Evolutionary conservation across 495 filamentous ascomycete species (phyloP), one percentile per base, ranked within the genome.

Genomic region (Poronia punctata): DNA sequence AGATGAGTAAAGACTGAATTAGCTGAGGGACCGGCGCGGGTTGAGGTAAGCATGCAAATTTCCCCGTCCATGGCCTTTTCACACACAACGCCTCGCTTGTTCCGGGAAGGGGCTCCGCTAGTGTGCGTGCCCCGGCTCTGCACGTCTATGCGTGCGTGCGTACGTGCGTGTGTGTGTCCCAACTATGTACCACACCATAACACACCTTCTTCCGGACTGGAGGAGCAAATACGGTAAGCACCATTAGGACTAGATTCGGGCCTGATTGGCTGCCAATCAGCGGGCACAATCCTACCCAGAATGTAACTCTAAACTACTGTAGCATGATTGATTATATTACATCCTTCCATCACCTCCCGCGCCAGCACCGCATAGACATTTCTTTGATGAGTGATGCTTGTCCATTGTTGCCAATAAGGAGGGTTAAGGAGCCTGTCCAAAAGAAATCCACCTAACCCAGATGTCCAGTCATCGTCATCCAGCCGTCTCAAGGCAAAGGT

Each of bases 41-140:
- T n/a, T n/a, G n/a, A n/a, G n/a, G n/a, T n/a, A n/a, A n/a, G n/a
- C n/a, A n/a, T n/a, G 23, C 17, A 10, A 20, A 25, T 35, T 6
- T 40, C 5, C 10, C 7, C 19, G 14, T 20, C 12, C 26, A 8
- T 17, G 7, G 4, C n/a, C 18, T 12, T 14, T 18, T 35, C 18
- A 29, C 14, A 14, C n/a, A 12, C 29, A 16, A 12, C 20, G 31
- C 20, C 3, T 38, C 35, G 34, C 35, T 38, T 45, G 20, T 45
- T 15, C 37, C 42, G 42, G 42, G 8, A 45, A 29, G 15, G n/a
- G 11, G 4, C 42, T 45, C 42, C 42, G 42, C 35, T 44, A 43
- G 41, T 44, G 41, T 33, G 42, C 10, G 42, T 45, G 35, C 38
- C 10, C 41, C 40, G 32, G n/a, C 24, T 37, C 25, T 37, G 41